These are phyloP conservation scores for Diaporthe humulicola DNA, from an alignment of 2,329 filamentous ascomycete genomes.

Conservation along the genomic window DNA sequence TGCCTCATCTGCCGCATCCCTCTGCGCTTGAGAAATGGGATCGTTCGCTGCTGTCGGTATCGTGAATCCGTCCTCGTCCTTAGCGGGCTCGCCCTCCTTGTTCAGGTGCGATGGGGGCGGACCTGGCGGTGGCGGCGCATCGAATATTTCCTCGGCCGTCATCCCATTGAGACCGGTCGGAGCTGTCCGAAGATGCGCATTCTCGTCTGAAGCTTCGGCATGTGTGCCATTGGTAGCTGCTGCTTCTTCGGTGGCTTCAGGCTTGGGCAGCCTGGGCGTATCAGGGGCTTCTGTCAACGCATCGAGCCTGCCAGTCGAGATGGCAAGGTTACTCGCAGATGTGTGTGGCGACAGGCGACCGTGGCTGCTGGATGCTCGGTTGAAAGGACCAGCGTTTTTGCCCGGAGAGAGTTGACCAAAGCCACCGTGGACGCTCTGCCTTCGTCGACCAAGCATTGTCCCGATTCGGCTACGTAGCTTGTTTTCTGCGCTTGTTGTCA, in stretches of 20 bases:
- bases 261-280: constrained; percentile 48
- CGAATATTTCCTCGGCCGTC: constrained; percentile 60
- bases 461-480: constrained; percentile 75
- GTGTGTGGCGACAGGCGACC: constrained; percentile 69
- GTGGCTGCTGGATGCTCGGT: constrained; percentile 75
- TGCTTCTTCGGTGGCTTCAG: constrained; percentile 23
- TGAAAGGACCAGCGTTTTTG: constrained; percentile 68
- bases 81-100: constrained; percentile 57
- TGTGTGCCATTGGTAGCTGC: constrained; percentile 36
- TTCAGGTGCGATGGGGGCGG: constrained; percentile 62
- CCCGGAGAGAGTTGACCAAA: constrained; percentile 69
- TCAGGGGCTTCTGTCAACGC: constrained; percentile 71
- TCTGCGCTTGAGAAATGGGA: constrained; percentile 79
- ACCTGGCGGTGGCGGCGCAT: constrained; percentile 65
- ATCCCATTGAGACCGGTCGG: constrained; percentile 62
- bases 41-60: constrained; percentile 75
- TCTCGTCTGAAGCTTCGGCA: constrained; percentile 44
- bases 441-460: constrained; percentile 75
- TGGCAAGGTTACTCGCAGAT: constrained; percentile 71
- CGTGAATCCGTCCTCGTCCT: constrained; percentile 82
- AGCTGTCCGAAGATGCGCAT: constrained; percentile 39
- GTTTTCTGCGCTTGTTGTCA: constrained; percentile 59
- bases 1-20: constrained; percentile 67
- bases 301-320: constrained; percentile 65
- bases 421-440: constrained; percentile 76